phyloP scores from a whole-genome alignment of 2,329 filamentous ascomycete species.

The Trichophyton schoenleinii region DNA sequence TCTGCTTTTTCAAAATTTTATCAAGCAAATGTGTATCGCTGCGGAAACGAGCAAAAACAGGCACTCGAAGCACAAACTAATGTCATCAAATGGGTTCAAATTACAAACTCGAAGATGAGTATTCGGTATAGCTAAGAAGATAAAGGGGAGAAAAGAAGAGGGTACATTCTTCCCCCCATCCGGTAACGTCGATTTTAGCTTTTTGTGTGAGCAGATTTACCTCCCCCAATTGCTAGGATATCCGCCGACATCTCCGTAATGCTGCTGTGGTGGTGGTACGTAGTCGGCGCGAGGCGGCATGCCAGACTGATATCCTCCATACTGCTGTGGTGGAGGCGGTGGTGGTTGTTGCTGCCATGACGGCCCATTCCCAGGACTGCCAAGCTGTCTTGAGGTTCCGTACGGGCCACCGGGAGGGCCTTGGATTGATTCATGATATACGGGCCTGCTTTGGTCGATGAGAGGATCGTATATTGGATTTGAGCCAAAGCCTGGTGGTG shows the following conservation, averaged over 20 bases:
- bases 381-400: conserved; percentile 4
- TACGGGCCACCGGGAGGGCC: neutral
- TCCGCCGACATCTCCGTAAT: conserved; percentile 11
- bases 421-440: conserved; percentile 3
- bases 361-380: conserved; percentile 6
- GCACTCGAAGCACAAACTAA: neutral
- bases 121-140: neutral
- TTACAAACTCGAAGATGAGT: neutral
- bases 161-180: neutral
- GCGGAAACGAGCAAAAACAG: neutral
- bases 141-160: neutral
- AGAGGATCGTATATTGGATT: neutral
- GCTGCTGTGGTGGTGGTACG: conserved; percentile 8
- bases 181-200: neutral
- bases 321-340: neutral
- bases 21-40: neutral
- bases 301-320: neutral
- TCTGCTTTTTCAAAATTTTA: neutral
- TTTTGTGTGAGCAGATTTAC: neutral
- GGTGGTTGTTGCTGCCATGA: conserved; percentile 6
- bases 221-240: conserved; percentile 8
- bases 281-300: neutral
- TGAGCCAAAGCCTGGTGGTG: neutral
- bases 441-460: conserved; percentile 3
- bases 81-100: neutral